phyloP scores from a whole-genome alignment of 805 yeast species.

The Cyberlindnera meyerae region DNA sequence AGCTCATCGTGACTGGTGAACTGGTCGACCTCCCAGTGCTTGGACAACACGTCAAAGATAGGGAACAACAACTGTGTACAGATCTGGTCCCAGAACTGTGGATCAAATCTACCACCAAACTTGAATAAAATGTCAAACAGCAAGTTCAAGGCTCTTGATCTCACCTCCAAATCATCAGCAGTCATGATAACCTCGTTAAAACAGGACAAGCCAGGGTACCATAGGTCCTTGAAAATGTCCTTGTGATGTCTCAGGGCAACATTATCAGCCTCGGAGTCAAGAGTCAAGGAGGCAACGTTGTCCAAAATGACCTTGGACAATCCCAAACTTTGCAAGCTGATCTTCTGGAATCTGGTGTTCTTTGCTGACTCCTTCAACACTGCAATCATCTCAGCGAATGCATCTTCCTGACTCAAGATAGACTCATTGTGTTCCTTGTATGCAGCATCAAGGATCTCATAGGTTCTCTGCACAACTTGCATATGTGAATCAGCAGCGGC shows the following conservation, averaged over 20 bases:
- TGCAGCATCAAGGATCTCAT: conserved; percentile 56
- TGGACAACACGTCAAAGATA: conserved; percentile 74
- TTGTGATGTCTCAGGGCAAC: conserved; percentile 29
- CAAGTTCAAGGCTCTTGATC: conserved; percentile 79
- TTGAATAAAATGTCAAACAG: conserved; percentile 78
- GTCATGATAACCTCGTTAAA: conserved; percentile 88
- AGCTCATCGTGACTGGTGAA: conserved; percentile 73
- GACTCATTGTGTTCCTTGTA: conserved; percentile 56
- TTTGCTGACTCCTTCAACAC: conserved; percentile 80
- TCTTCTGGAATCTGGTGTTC: conserved; percentile 75
- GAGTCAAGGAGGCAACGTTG: conserved; percentile 46
- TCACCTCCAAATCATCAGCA: conserved; percentile 89
- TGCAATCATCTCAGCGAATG: conserved; percentile 54
- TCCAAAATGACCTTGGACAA: conserved; percentile 59
- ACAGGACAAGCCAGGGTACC: conserved; percentile 85
- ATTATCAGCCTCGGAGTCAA: conserved; percentile 23
- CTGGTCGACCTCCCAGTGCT: conserved; percentile 67
- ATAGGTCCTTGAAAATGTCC: conserved; percentile 49
- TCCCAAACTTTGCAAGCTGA: conserved; percentile 76
- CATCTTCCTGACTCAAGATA: conserved; percentile 65
- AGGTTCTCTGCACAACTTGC: conserved; percentile 57
- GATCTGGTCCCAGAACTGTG: conserved; percentile 75
- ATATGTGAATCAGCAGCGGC: conserved; percentile 64
- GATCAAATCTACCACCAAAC: conserved; percentile 72
- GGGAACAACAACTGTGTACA: conserved; percentile 83